Evolutionary conservation across 179 eudicot genomes (phyloP), one percentile per base, ranked within the genome.

Genomic region (Beta macrorhiza): DNA sequence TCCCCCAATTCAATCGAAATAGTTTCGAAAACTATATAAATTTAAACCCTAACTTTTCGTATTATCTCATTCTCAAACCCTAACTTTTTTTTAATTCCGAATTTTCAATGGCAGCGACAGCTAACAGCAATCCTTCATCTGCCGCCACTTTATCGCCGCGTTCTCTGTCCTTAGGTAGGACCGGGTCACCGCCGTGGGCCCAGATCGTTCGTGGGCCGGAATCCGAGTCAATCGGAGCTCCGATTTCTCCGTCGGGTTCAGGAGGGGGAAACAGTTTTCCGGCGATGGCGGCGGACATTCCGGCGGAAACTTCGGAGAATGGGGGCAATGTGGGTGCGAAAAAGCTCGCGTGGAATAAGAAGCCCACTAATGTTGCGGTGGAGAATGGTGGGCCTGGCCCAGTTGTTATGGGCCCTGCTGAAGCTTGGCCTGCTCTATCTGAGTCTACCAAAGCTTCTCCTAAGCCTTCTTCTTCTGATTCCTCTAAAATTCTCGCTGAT

Each of bases 371-470:
- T 71, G 95, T 81, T 32, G 85, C 78, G n/a, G 76, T 83, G 0
- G 97, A 89, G 73, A 86, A 77, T 25, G 90, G 75, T 49, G 83
- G 79, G 25, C 64, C 83, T 42, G 82, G 47, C 20, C 22, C 85
- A 67, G 83, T 86, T 32, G 91, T 92, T n/a, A 93, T 95, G 91
- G 97, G 91, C 20, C 65, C 78, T 3, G 90, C 90, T 0, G 90
- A 55, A 2, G 82, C 89, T 29, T 95, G 99, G 99, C 98, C 99
- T 42, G 88, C 98, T 58, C 90, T 93, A 3, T 90, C 94, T 2
- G 98, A 91, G 87, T 88, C 97, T 19, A 88, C 93, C 56, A 90
- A 83, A 79, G 89, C 85, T 64, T 83, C 94, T 64, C 85, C 91
- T 0, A 95, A 91, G 78, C 53, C 75, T 6, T 49, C 88, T 10